Evolutionary conservation across 148 eudicot genomes (phyloP), one percentile per base, ranked within the genome.

Genomic region (Pharnaceum exiguum): DNA sequence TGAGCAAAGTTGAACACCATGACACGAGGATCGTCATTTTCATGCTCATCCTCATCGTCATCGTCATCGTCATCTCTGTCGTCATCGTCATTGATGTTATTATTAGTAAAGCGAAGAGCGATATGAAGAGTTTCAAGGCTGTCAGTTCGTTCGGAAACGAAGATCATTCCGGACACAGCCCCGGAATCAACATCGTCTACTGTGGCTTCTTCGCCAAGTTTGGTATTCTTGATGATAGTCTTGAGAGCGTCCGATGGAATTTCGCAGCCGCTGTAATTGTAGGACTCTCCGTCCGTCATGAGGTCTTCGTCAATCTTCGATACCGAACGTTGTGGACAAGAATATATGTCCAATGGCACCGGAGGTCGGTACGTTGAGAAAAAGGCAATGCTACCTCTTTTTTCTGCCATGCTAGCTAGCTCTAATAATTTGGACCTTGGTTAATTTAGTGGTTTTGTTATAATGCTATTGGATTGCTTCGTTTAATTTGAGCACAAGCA

Each of bases 301-400:
- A 2, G 25, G 1, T 15, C 19, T 13, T 51, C 64, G 2, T 43
- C 53, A 10, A 21, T 1, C 2, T 15, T 17, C 1, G 43, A 31
- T 2, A 10, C 13, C 0, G 57, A 52, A 6, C 10, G 22, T 16
- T 7, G 2, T 7, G 57, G 42, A 28, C 58, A 17, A 0, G 71
- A 43, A 46, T 59, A 51, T 25, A 67, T 51, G 51, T 59, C 65
- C 10, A 67, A 12, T 3, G 71, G 8, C 4, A 67, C 65, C 2
- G 71, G 71, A 25, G 71, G 71, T 10, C 71, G 18, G 30, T 67
- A 67, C 5, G 65, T 59, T 32, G 71, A 32, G 8, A 59, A 67
- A 25, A 67, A 67, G 24, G 59, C 65, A 11, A 67, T 59, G 26
- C 53, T 51, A 13, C 71, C 71, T 35, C 65, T 59, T 10, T 12